phyloP scores from a whole-genome alignment of 495 filamentous ascomycete species.

The Podospora tetraspora region DNA sequence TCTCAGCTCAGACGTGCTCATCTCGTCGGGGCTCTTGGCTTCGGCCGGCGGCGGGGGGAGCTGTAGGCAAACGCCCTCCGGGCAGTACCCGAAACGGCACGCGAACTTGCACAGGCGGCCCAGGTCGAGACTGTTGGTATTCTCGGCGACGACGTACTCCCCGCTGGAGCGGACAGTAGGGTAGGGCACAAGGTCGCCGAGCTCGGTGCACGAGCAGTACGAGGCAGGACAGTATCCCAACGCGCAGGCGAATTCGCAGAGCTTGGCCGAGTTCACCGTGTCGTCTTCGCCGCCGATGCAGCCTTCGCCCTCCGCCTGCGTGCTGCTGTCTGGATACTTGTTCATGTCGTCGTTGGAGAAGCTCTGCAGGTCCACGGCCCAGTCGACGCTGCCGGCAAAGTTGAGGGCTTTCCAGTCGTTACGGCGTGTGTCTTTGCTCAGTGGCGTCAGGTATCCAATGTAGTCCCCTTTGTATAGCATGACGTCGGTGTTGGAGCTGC shows the following conservation, averaged over 20 bases:
- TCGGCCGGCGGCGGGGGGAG: background rate
- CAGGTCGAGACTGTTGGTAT: background rate
- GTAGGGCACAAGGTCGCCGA: background rate
- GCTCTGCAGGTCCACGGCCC: constrained; percentile 36
- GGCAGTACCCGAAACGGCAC: constrained; percentile 3
- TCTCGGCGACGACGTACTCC: constrained; percentile 1
- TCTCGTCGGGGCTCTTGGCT: no score
- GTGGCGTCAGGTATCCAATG: constrained; percentile 39
- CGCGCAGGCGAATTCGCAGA: constrained; percentile 1
- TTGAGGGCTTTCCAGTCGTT: constrained; percentile 24
- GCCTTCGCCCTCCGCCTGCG: background rate
- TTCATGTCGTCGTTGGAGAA: background rate
- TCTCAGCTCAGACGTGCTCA: background rate
- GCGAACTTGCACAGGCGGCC: constrained; percentile 6
- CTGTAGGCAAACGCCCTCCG: background rate
- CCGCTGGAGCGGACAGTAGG: background rate
- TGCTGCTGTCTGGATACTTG: background rate
- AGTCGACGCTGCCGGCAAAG: constrained; percentile 34
- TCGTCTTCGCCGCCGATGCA: constrained; percentile 1
- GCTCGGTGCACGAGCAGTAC: background rate
- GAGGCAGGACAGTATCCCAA: constrained; percentile 1
- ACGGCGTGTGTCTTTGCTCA: constrained; percentile 20
- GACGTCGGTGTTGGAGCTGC: constrained; percentile 29
- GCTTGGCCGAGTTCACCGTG: background rate
- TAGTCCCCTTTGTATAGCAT: constrained; percentile 36